Evolutionary conservation across 2,329 filamentous ascomycete genomes (phyloP).

Genomic region (Diaporthe velutina): DNA sequence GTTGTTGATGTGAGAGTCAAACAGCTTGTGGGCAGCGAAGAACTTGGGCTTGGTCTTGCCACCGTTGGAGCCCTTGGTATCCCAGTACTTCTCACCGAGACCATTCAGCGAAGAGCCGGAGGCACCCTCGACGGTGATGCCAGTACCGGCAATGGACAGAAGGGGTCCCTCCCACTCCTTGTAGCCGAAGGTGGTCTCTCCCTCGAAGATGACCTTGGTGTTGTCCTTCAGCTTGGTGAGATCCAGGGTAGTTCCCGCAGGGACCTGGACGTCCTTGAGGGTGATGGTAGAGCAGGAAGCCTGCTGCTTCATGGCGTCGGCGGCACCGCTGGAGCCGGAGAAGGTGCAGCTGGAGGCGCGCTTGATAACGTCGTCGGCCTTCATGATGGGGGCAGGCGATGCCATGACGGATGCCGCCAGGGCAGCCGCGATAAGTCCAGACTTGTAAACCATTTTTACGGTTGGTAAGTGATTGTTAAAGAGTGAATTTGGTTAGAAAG

Average conservation of each 20-base stretch:
- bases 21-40: constrained; percentile 67
- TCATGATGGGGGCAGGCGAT: constrained; percentile 32
- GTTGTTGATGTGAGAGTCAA: constrained; percentile 59
- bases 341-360: constrained; percentile 63
- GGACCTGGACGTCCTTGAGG: constrained; percentile 65
- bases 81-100: constrained; percentile 71
- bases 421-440: constrained; percentile 33
- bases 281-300: constrained; percentile 67
- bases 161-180: constrained; percentile 75
- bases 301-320: constrained; percentile 56
- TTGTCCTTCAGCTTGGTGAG: constrained; percentile 60
- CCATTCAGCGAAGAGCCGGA: constrained; percentile 67
- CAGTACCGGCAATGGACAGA: constrained; percentile 69
- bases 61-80: constrained; percentile 68
- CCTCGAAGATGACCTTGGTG: constrained; percentile 71
- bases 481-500: constrained; percentile 15
- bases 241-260: constrained; percentile 70
- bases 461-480: constrained; percentile 11
- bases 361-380: constrained; percentile 23
- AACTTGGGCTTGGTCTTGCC: constrained; percentile 74
- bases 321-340: constrained; percentile 57
- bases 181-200: constrained; percentile 75
- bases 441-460: constrained; percentile 29
- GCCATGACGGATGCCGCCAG: constrained; percentile 38
- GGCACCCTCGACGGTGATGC: constrained; percentile 65